These are phyloP conservation scores for Tulasnella sp. DNA, from an alignment of 768 basidiomycete genomes.

Conservation along the genomic window DNA sequence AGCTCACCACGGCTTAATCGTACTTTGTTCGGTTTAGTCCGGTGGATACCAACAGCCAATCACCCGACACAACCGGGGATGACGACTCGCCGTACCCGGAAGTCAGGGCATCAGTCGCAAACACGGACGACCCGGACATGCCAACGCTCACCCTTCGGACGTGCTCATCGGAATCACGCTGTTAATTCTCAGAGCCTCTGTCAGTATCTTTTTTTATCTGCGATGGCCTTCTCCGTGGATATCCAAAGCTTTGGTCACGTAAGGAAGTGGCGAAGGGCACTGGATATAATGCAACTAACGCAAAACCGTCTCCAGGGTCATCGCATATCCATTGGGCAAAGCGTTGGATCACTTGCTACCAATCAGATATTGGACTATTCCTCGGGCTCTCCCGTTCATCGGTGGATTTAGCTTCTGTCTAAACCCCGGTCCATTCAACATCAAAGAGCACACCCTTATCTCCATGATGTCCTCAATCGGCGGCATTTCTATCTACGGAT, in stretches of 20 bases:
- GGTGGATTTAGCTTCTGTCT: constrained; percentile 62
- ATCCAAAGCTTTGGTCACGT: constrained; percentile 33
- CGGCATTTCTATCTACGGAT: constrained; percentile 45
- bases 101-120: constrained; percentile 42
- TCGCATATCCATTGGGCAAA: constrained; percentile 88
- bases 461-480: constrained; percentile 80
- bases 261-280: background rate
- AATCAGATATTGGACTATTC: constrained; percentile 50
- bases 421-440: constrained; percentile 96
- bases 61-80: constrained; percentile 24
- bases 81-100: constrained; percentile 36
- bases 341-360: constrained; percentile 73
- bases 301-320: constrained; percentile 39
- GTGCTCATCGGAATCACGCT: constrained; percentile 34
- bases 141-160: constrained; percentile 49
- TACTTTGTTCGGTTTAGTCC: too few relatives aligned
- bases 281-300: background rate
- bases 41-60: too few relatives aligned
- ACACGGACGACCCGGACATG: constrained; percentile 64
- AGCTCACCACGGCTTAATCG: too few relatives aligned
- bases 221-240: constrained; percentile 80
- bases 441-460: constrained; percentile 88
- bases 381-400: constrained; percentile 36
- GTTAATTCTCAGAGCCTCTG: constrained; percentile 39
- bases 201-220: constrained; percentile 94